Percentiles rank a stretch among this genome's conserved stretches.
Conservation (phyloP, 2,329 filamentous ascomycete species). For the Biscogniauxia mediterranea region DNA sequence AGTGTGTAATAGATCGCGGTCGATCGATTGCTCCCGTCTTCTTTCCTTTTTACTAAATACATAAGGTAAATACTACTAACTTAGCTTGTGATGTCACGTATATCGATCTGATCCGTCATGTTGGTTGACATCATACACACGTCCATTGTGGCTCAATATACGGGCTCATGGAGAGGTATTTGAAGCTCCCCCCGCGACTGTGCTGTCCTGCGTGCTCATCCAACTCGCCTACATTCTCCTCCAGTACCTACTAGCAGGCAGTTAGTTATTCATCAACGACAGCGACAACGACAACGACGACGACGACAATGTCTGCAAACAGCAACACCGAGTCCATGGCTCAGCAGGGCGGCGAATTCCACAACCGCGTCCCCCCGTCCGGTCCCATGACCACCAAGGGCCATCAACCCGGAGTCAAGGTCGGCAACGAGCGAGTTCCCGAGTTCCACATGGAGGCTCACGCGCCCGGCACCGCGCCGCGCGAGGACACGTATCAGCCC, state of each 20-base stretch:
- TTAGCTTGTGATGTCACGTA: conserved; percentile 17
- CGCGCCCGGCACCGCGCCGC: conserved; percentile 62
- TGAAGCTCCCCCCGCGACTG: neutral
- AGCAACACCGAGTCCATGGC: conserved; percentile 52
- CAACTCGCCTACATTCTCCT: neutral
- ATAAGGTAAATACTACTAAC: no score
- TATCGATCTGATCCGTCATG: conserved; percentile 4
- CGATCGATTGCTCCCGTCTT: neutral
- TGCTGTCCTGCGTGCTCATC: neutral
- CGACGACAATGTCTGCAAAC: conserved; percentile 23
- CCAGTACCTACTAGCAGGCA: no score
- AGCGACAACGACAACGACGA: neutral
- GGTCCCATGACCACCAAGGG: conserved; percentile 54
- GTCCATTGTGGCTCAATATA: neutral
- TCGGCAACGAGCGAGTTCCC: conserved; percentile 56
- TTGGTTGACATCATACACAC: conserved; percentile 14
- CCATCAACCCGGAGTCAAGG: conserved; percentile 61
- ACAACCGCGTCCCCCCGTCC: conserved; percentile 46
- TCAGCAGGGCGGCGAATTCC: conserved; percentile 57
- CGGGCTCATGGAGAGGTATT: neutral
- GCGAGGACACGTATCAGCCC: conserved; percentile 39
- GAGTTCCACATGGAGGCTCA: conserved; percentile 64
- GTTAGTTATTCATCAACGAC: no score
- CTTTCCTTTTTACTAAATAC: neutral
- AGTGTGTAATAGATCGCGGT: no score